Percentiles rank a stretch among this genome's conserved stretches.
Conservation (phyloP, 441 rosid genomes). For the Cnidoscolus chayamansa region DNA sequence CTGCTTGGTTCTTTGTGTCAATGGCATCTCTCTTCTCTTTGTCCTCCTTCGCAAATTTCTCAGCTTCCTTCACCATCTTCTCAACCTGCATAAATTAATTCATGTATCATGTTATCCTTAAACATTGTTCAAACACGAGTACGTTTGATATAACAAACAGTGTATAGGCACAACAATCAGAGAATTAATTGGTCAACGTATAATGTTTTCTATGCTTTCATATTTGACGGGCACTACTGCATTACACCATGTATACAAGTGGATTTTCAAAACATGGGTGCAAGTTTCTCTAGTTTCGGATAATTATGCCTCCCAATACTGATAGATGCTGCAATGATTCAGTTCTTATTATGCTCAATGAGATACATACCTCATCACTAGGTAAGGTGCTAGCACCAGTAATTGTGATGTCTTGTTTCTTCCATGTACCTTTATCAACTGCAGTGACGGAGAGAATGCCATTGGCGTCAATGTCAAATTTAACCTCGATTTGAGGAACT, state of each 20-base stretch:
- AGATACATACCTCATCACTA: constrained; percentile 63
- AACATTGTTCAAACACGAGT: neutral
- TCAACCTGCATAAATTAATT: constrained; percentile 48
- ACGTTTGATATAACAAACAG: neutral
- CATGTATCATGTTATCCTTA: neutral
- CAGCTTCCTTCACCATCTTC: constrained; percentile 83
- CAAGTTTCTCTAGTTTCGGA: neutral
- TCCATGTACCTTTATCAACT: constrained; percentile 83
- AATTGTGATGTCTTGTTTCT: constrained; percentile 95
- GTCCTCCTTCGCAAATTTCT: constrained; percentile 74
- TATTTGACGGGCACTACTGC: neutral
- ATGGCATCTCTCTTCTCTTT: constrained; percentile 89
- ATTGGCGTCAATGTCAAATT: constrained; percentile 95
- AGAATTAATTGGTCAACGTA: neutral
- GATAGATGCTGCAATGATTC: too few relatives aligned
- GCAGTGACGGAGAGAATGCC: constrained; percentile 90
- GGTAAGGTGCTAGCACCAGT: constrained; percentile 98
- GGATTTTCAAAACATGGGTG: neutral
- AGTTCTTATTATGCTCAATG: neutral
- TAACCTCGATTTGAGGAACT: constrained; percentile 91
- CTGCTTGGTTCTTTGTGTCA: constrained; percentile 95
- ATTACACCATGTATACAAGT: neutral
- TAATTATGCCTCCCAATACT: neutral
- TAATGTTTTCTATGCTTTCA: neutral
- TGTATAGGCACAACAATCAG: neutral